Percentiles rank a stretch among this genome's conserved stretches.
phyloP scores from a whole-genome alignment of 441 rosid genomes.

The Metrosideros polymorpha region DNA sequence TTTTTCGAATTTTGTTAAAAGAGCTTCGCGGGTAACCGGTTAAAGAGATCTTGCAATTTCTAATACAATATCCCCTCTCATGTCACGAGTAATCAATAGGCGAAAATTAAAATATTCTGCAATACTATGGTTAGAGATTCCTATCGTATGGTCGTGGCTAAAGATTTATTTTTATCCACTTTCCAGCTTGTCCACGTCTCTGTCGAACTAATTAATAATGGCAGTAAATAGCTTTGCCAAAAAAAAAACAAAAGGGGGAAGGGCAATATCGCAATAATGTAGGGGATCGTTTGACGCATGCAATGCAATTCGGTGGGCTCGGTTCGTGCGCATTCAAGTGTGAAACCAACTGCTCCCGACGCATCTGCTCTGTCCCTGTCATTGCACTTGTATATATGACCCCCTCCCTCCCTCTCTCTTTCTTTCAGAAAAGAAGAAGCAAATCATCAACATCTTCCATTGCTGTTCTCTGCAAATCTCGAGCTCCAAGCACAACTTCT shows the following conservation, averaged over 20 bases:
- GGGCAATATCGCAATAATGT: background rate
- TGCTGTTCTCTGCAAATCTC: background rate
- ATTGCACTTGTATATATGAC: too few species aligned
- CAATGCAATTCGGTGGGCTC: background rate
- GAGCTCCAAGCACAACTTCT: background rate
- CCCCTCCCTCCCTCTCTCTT: background rate
- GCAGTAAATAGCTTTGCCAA: background rate
- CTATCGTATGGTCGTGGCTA: background rate
- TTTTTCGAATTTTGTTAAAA: background rate
- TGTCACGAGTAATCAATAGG: background rate
- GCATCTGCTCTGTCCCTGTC: background rate
- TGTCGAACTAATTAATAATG: background rate
- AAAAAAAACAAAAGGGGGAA: rapidly evolving
- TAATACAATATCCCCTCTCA: background rate
- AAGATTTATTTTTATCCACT: background rate
- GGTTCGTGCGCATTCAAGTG: background rate
- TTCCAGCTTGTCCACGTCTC: background rate
- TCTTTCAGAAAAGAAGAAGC: background rate
- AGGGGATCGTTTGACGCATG: background rate
- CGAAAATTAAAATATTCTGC: background rate
- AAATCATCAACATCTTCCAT: background rate
- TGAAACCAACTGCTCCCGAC: background rate
- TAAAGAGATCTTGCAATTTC: background rate
- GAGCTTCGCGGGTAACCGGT: background rate
- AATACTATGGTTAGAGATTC: background rate